A percentile compares a stretch with the other conserved stretches of the same genome.
These are phyloP conservation scores for Bacterosira constricta DNA, from an alignment of 108 stramenopile species.

Conservation along the genomic window DNA sequence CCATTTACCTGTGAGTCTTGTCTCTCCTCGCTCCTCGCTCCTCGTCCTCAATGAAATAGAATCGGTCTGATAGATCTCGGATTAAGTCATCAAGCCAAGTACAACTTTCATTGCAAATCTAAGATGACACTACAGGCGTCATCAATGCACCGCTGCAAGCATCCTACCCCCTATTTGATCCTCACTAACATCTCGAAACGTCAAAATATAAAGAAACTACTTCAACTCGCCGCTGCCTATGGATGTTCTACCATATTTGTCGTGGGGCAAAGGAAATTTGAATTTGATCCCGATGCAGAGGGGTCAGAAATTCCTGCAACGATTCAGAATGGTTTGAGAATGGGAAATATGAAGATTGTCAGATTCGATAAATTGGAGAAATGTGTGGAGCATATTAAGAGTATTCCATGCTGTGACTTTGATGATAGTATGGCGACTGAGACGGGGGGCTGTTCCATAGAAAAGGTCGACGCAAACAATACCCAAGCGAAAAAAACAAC, in stretches of 20 bases:
- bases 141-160: constrained; percentile 18
- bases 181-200: constrained; percentile 79
- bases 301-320: constrained; percentile 22
- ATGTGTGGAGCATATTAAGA: constrained; percentile 59
- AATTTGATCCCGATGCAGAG: constrained; percentile 32
- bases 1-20: no score
- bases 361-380: constrained; percentile 72
- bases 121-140: no score
- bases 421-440: neutral
- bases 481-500: neutral
- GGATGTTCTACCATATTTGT: constrained; percentile 64
- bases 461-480: neutral
- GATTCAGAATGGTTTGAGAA: constrained; percentile 6
- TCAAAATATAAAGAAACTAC: constrained; percentile 64
- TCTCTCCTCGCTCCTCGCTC: no score
- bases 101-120: no score
- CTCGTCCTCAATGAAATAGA: no score
- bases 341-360: constrained; percentile 41
- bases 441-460: neutral
- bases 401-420: constrained; percentile 19
- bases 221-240: constrained; percentile 70
- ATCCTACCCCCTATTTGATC: constrained; percentile 60
- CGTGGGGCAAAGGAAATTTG: constrained; percentile 71
- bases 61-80: no score
- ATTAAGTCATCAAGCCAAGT: no score